These are phyloP conservation scores for Polygonum maritimum DNA, from an alignment of 148 eudicot species.

Conservation along the genomic window DNA sequence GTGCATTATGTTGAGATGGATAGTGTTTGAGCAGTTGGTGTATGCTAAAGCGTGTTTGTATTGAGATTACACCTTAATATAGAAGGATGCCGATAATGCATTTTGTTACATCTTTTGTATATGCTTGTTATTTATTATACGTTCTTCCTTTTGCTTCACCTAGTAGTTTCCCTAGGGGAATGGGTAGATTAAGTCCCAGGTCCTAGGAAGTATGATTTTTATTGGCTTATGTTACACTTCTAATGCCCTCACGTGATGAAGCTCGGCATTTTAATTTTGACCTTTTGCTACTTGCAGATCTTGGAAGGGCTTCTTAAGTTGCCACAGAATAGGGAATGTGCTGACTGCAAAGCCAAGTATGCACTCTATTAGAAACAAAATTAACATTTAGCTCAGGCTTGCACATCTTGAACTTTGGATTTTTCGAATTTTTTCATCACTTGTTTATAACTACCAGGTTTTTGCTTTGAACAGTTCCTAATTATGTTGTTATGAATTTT, in stretches of 20 bases:
- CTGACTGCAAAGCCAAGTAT: conserved; percentile 94
- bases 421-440: not conserved
- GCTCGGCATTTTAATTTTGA: not conserved
- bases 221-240: not conserved
- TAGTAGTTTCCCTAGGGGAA: not conserved
- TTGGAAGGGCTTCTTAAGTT: conserved; percentile 91
- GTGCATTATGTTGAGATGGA: not conserved
- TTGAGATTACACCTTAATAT: not conserved
- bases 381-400: not conserved
- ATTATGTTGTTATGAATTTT: not conserved
- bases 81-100: not conserved
- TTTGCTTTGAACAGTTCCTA: not conserved
- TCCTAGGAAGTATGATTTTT: not conserved
- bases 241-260: not conserved
- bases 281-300: conserved; percentile 34
- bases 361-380: conserved; percentile 16
- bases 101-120: not conserved
- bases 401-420: not conserved
- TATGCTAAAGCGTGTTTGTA: not conserved
- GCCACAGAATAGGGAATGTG: conserved; percentile 96
- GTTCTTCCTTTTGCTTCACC: not conserved
- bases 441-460: not conserved
- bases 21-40: not conserved
- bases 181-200: not conserved
- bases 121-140: not conserved